Base-by-base conservation (phyloP, 1,139 yeast species). In the Protomyces macrosporus region DNA sequence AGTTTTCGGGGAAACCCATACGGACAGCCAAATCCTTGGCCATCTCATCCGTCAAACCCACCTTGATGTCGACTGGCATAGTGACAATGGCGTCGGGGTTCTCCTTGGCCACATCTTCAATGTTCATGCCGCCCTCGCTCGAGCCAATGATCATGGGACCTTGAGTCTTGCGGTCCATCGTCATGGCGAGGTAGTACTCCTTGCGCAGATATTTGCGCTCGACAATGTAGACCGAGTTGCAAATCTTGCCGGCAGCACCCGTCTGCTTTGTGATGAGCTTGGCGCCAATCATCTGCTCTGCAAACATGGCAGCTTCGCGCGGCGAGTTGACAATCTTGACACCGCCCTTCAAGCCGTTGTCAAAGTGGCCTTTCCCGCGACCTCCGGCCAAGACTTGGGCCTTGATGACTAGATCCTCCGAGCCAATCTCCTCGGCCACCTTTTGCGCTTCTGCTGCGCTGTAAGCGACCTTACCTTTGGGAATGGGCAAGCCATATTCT, bases 351-450 rank as follows among this genome's bases (percentile, higher is more conserved):
- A 90, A 84, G 59, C 98, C 98, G 72, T 86, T 86, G 79, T 90
- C 97, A 71, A 93, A 91, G 78, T 89, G 91, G 69, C 99, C 99
- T 78, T 93, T 93, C 80, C 99, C 99, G 79, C 99, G 87, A 75
- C 99, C 99, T 79, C 99, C 99, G 67, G 98, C 91, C 74, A 95
- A 83, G 63, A 96, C 98, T 81, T 93, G 99, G 67, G 98, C 98
- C 82, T 93, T 93, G 77, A 93, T 84, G 70, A 93, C 98, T 79
- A 93, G 81, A 71, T 90, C 96, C 72, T 85, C 84, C 61, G 45
- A 64, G 58, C 70, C 77, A 73, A 78, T 73, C 71, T 81, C 75
- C 75, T 83, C 80, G 70, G 98, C 98, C 65, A 87, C 85, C 66
- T 85, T 82, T 74, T 76, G 89, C 59, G 98, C 98, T 69, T 88